Evolutionary conservation across 139 green algal species (phyloP).

Genomic region (Microglena sp.): DNA sequence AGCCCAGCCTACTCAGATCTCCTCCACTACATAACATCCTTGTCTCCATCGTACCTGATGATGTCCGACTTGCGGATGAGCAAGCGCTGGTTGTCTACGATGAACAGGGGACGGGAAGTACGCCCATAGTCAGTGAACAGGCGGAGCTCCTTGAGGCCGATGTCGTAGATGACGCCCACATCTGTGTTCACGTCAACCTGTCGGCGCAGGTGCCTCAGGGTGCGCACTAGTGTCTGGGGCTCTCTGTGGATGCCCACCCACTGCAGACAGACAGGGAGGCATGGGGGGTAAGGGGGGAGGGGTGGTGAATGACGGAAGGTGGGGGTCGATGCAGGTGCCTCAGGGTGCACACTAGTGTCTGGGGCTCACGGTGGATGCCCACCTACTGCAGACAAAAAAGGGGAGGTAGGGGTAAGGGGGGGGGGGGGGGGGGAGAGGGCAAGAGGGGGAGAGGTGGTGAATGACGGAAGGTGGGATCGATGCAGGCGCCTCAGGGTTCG

Average conservation of each 20-base stretch:
- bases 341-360: slow-evolving; percentile 64
- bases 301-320: too few species aligned
- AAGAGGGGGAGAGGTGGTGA: slow-evolving; percentile 45
- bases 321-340: slow-evolving; percentile 58
- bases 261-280: too few species aligned
- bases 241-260: slow-evolving; percentile 85
- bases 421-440: too few species aligned
- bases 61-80: slow-evolving; percentile 82
- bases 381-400: too few species aligned
- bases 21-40: too few species aligned
- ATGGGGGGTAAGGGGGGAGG: too few species aligned
- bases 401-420: too few species aligned
- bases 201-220: slow-evolving; percentile 64
- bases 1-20: too few species aligned
- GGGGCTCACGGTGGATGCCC: slow-evolving; percentile 67
- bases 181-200: slow-evolving; percentile 58
- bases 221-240: slow-evolving; percentile 59
- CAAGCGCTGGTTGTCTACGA: slow-evolving; percentile 79
- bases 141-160: slow-evolving; percentile 72
- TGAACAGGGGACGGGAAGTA: slow-evolving; percentile 82
- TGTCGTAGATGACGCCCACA: slow-evolving; percentile 81
- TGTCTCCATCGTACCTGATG: too few species aligned
- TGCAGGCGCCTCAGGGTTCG: slow-evolving; percentile 63
- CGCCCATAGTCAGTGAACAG: slow-evolving; percentile 82
- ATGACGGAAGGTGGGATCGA: slow-evolving; percentile 57